Conservation (phyloP, 257 asterid species). For the Eustoma russellianum region DNA sequence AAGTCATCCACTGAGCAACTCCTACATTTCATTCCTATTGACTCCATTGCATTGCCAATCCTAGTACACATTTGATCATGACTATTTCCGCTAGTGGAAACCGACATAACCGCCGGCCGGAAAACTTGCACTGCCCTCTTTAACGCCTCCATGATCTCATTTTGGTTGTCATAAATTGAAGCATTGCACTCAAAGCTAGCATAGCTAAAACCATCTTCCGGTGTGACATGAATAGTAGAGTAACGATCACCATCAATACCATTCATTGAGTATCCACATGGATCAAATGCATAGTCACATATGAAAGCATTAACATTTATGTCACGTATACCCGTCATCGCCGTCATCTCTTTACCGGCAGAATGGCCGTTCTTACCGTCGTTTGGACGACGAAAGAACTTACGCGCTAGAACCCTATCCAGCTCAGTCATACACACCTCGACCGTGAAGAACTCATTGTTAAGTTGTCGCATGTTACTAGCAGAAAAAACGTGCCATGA, state of each 20-base stretch:
- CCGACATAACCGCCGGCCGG: conserved; percentile 61
- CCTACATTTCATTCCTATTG: conserved; percentile 64
- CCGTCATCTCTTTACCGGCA: conserved; percentile 80
- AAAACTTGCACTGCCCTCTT: conserved; percentile 58
- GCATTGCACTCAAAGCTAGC: conserved; percentile 84
- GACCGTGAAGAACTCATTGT: conserved; percentile 34
- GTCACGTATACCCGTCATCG: conserved; percentile 42
- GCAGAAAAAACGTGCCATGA: conserved; percentile 92
- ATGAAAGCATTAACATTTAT: conserved; percentile 47
- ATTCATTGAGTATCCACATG: conserved; percentile 96
- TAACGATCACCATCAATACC: conserved; percentile 67
- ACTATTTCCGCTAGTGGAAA: conserved; percentile 49
- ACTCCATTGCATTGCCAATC: conserved; percentile 50
- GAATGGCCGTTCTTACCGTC: conserved; percentile 55
- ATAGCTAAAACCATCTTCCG: conserved; percentile 92
- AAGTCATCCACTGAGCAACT: conserved; percentile 64
- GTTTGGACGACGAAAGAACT: conserved; percentile 46
- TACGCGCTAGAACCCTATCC: conserved; percentile 54
- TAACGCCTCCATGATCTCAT: conserved; percentile 28
- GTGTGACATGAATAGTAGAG: conserved; percentile 92
- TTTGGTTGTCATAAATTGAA: conserved; percentile 38
- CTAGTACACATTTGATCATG: conserved; percentile 41
- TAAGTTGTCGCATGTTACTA: conserved; percentile 12
- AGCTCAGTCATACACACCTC: conserved; percentile 93
- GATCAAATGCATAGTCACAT: conserved; percentile 87